Percentiles rank a stretch among this genome's conserved stretches.
phyloP scores from a whole-genome alignment of 1,284 basidiomycete genomes.

The Ceratobasidium theobromae region DNA sequence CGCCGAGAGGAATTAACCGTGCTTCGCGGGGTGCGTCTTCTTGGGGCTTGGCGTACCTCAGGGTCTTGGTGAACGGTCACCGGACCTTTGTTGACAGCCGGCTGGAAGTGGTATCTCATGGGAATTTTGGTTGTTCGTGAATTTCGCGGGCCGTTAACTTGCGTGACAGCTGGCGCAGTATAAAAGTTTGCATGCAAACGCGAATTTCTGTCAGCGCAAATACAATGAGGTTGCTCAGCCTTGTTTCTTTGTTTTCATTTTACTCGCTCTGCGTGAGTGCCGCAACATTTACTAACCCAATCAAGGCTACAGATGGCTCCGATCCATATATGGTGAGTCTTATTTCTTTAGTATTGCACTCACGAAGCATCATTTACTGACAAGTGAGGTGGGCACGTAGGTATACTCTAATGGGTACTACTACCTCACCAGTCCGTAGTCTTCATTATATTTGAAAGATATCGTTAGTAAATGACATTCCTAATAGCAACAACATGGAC shows the following conservation, averaged over 20 bases:
- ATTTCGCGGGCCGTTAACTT: background rate
- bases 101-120: background rate
- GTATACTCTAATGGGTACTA: slow-evolving; percentile 46
- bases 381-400: slow-evolving; percentile 3
- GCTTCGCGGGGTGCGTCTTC: too few relatives aligned
- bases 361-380: background rate
- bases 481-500: slow-evolving; percentile 47
- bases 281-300: slow-evolving; percentile 33
- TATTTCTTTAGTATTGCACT: background rate
- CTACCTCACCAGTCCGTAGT: slow-evolving; percentile 32
- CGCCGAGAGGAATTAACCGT: too few relatives aligned
- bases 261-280: background rate
- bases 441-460: background rate
- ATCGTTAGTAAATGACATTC: background rate
- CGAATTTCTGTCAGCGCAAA: background rate
- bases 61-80: background rate
- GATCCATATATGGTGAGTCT: slow-evolving; percentile 44
- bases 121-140: background rate
- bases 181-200: background rate
- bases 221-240: background rate
- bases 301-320: slow-evolving; percentile 44
- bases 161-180: background rate
- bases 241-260: background rate
- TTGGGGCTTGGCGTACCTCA: too few relatives aligned
- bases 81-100: background rate